Conservation (phyloP, 169 alveolate species). For the Cryptosporidium viatorum region DNA sequence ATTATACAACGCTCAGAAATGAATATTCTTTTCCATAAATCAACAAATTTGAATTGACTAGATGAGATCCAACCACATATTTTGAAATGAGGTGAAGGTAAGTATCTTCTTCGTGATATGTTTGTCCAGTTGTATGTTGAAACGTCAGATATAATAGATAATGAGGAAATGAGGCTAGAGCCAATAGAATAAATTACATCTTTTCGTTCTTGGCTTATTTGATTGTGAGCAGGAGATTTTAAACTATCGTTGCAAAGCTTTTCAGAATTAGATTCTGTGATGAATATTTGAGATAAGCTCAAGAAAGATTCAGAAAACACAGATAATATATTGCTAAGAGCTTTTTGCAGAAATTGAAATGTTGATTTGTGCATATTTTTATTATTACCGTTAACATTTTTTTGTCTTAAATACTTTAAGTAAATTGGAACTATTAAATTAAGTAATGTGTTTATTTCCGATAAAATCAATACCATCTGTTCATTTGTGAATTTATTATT, state of each 20-base stretch:
- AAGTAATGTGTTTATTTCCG: slow-evolving; percentile 33
- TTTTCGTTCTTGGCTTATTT: slow-evolving; percentile 8
- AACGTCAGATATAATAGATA: slow-evolving; percentile 54
- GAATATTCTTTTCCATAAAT: slow-evolving; percentile 48
- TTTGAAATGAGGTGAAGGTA: slow-evolving; percentile 67
- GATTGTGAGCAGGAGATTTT: background rate
- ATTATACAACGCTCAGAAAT: slow-evolving; percentile 43
- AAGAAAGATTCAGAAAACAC: slow-evolving; percentile 14
- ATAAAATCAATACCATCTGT: slow-evolving; percentile 11
- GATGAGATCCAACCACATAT: slow-evolving; percentile 72
- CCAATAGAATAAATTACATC: slow-evolving; percentile 56
- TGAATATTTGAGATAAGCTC: slow-evolving; percentile 22
- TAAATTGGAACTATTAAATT: slow-evolving; percentile 21
- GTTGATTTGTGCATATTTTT: slow-evolving; percentile 2
- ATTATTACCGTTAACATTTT: background rate
- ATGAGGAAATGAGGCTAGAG: slow-evolving; percentile 6
- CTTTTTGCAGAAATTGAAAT: slow-evolving; percentile 18
- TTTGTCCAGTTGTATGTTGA: slow-evolving; percentile 65
- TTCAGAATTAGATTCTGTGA: slow-evolving; percentile 29
- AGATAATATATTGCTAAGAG: slow-evolving; percentile 2
- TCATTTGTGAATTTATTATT: slow-evolving; percentile 18
- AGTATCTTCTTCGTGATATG: slow-evolving; percentile 67
- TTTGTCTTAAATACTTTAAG: slow-evolving; percentile 17
- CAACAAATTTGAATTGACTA: slow-evolving; percentile 49
- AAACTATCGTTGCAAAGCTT: background rate